Base-by-base conservation (phyloP, 176 grass and related monocot genomes). In the Bonia amplexicaulis region DNA sequence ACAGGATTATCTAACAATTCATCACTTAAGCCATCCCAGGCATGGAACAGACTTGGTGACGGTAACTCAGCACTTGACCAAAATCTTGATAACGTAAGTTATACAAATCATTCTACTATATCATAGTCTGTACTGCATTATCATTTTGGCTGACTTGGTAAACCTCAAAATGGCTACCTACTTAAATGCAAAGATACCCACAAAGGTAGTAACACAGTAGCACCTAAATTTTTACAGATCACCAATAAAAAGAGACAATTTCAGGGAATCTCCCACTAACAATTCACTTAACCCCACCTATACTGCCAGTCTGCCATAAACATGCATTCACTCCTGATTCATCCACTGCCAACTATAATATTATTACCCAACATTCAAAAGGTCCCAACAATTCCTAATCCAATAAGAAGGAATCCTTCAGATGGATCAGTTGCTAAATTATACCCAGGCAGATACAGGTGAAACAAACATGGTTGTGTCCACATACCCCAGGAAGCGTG, bases 401-500 rank as follows among this genome's bases (percentile, higher is more conserved):
- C 42, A 46, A 40, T 51, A 12, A 39, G 42, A 17, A 27, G 42
- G 69, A 35, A 85, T 39, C 49, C 51, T 75, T 78, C 6, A 47
- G 19, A 78, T 2, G 39, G 26, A 61, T 69, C 62, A 58, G 41
- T 85, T 67, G 55, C 53, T 67, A 80, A 25, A 59, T 63, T 85
- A 12, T 60, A 49, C 40, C 49, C 26, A 64, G 27, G 54, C 19
- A 82, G 19, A 67, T 84, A 54, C 44, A 85, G n/a, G 14, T 40
- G 40, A 71, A 86, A n/a, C 42, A 82, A 55, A 27, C 22, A 83
- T 16, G 14, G 22, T 83, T 52, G 19, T 5, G 19, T 67, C 49
- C 39, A 90, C 90, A 82, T 94, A 99, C 97, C 77, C 97, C 97
- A 66, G 92, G 78, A 41, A 99, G 71, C 14, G 93, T 96, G 15